These are phyloP conservation scores for Candida manassasensis DNA, from an alignment of 805 yeast genomes.

Conservation along the genomic window DNA sequence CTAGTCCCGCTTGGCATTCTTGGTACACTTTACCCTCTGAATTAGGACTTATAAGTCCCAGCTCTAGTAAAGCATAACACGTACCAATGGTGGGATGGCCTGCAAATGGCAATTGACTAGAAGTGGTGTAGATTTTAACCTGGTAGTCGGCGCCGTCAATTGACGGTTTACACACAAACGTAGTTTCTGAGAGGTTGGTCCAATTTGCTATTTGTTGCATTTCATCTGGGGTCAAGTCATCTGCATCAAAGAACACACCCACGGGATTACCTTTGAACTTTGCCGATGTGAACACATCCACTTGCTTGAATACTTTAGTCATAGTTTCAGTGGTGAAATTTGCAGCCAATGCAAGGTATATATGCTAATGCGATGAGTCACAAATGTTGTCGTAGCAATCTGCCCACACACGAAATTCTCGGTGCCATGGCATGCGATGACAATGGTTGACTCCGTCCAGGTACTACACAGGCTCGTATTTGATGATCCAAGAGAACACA, in stretches of 20 bases:
- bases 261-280: slow-evolving; percentile 50
- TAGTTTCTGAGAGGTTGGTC: slow-evolving; percentile 59
- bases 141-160: slow-evolving; percentile 39
- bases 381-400: too few relatives aligned
- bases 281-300: slow-evolving; percentile 38
- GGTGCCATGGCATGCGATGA: too few relatives aligned
- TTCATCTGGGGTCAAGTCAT: slow-evolving; percentile 30
- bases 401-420: too few relatives aligned
- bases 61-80: slow-evolving; percentile 41
- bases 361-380: too few relatives aligned
- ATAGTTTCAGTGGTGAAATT: background rate
- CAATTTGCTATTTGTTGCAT: slow-evolving; percentile 50
- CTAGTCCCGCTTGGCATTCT: slow-evolving; percentile 44
- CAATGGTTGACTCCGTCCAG: too few relatives aligned
- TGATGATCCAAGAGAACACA: too few relatives aligned
- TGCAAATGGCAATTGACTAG: slow-evolving; percentile 51
- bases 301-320: slow-evolving; percentile 24
- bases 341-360: background rate
- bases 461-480: too few relatives aligned
- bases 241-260: slow-evolving; percentile 47
- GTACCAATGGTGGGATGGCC: slow-evolving; percentile 63
- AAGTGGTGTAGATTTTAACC: slow-evolving; percentile 47
- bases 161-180: slow-evolving; percentile 44
- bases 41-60: slow-evolving; percentile 23
- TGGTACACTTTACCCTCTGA: slow-evolving; percentile 27